phyloP scores from a whole-genome alignment of 371 early-diverging fungal species.

The Phascolomyces articulosus region DNA sequence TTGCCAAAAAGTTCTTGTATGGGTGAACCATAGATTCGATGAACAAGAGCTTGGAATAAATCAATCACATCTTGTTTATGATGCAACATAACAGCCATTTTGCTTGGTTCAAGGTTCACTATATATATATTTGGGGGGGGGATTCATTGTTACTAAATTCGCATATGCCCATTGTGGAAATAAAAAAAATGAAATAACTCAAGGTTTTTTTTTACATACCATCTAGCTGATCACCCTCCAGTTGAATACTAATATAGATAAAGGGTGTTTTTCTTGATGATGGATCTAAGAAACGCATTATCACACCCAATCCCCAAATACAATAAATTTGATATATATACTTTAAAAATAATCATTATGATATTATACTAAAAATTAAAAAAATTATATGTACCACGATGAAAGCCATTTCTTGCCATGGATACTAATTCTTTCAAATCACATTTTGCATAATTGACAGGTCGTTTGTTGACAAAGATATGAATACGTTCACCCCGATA shows the following conservation, averaged over 20 bases:
- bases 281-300: too few relatives aligned
- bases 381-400: constrained; percentile 20
- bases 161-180: neutral
- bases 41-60: constrained; percentile 22
- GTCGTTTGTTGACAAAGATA: constrained; percentile 43
- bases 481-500: constrained; percentile 41
- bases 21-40: constrained; percentile 19
- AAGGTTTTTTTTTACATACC: constrained; percentile 26
- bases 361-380: neutral
- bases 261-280: constrained; percentile 33
- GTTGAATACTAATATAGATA: constrained; percentile 35
- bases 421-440: constrained; percentile 38
- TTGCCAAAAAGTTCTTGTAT: constrained; percentile 12
- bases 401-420: constrained; percentile 24
- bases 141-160: neutral
- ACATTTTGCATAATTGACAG: constrained; percentile 37
- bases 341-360: neutral
- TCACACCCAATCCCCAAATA: too few relatives aligned
- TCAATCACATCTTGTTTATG: constrained; percentile 27
- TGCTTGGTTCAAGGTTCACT: constrained; percentile 53
- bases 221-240: constrained; percentile 35
- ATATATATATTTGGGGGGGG: too few relatives aligned
- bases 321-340: too few relatives aligned
- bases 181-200: neutral
- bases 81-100: constrained; percentile 38